phyloP scores from a whole-genome alignment of 2,329 filamentous ascomycete genomes.

The Stachybotrys elegans region DNA sequence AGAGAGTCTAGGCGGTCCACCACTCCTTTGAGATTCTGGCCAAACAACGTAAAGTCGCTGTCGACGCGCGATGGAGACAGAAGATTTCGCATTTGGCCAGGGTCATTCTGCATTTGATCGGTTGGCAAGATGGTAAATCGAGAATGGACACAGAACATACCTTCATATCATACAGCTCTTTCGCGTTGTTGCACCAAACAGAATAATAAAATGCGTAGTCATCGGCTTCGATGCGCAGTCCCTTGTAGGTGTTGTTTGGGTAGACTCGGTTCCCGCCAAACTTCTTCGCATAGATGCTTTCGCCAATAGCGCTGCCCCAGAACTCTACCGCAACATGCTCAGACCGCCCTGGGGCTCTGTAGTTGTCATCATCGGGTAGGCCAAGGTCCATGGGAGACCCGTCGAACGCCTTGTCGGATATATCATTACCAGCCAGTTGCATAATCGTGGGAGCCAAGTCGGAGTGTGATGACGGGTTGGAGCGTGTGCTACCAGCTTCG shows the following conservation, averaged over 20 bases:
- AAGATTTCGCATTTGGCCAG: neutral
- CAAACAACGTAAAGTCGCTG: constrained; percentile 17
- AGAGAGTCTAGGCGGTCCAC: constrained; percentile 51
- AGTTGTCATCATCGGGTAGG: neutral
- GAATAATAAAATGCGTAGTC: constrained; percentile 50
- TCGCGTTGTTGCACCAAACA: constrained; percentile 46
- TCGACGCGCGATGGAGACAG: neutral
- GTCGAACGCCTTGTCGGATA: constrained; percentile 40
- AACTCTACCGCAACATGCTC: constrained; percentile 49
- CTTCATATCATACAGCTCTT: constrained; percentile 45
- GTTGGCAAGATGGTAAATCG: neutral
- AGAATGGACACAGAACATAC: constrained; percentile 20
- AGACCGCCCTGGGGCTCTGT: constrained; percentile 18
- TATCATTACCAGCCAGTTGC: constrained; percentile 22
- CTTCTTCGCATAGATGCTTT: constrained; percentile 5
- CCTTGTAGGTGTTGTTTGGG: constrained; percentile 47
- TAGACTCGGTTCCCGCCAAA: neutral
- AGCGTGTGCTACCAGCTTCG: constrained; percentile 18
- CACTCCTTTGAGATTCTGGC: constrained; percentile 31
- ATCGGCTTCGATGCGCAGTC: constrained; percentile 36
- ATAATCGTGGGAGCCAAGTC: constrained; percentile 52
- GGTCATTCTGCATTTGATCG: neutral
- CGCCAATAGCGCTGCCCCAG: constrained; percentile 34
- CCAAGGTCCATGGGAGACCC: constrained; percentile 37
- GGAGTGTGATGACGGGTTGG: constrained; percentile 14